Evolutionary conservation across 345 rosid genomes (phyloP).

Genomic region (Gossypium raimondii): DNA sequence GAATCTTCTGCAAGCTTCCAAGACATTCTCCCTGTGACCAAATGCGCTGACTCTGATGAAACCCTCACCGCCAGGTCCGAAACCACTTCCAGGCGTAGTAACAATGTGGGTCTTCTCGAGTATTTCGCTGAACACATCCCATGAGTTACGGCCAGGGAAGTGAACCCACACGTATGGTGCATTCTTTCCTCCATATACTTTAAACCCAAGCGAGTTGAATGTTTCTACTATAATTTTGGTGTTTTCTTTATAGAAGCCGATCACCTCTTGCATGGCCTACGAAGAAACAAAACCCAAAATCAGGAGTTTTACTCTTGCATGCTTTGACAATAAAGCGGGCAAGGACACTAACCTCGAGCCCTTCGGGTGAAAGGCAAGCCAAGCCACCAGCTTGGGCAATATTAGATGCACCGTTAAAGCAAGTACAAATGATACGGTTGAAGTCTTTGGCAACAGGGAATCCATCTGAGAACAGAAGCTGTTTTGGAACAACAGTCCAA

Average conservation of each 20-base stretch:
- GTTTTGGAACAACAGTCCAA: slow-evolving; percentile 88
- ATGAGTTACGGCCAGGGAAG: slow-evolving; percentile 92
- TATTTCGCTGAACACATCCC: slow-evolving; percentile 92
- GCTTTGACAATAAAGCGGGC: slow-evolving; percentile 6
- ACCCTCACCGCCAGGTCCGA: slow-evolving; percentile 97
- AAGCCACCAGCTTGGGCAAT: slow-evolving; percentile 88
- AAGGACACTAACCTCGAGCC: slow-evolving; percentile 52
- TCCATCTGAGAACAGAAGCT: slow-evolving; percentile 83
- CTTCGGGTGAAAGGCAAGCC: slow-evolving; percentile 88
- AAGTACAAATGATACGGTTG: slow-evolving; percentile 76
- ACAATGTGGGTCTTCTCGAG: slow-evolving; percentile 89
- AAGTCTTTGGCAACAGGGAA: slow-evolving; percentile 88
- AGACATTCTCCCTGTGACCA: slow-evolving; percentile 76
- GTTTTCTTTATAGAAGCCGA: slow-evolving; percentile 93
- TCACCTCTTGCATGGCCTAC: slow-evolving; percentile 80
- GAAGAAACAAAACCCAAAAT: slow-evolving; percentile 18
- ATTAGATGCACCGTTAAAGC: slow-evolving; percentile 93
- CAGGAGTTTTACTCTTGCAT: neutral
- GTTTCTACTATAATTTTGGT: slow-evolving; percentile 72
- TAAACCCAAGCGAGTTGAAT: slow-evolving; percentile 76
- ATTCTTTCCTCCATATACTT: slow-evolving; percentile 78
- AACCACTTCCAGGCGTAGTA: slow-evolving; percentile 93
- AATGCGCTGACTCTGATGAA: slow-evolving; percentile 89
- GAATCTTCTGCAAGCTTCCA: slow-evolving; percentile 92
- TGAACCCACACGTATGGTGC: slow-evolving; percentile 98